A percentile compares a stretch with the other conserved stretches of the same genome.
phyloP scores from a whole-genome alignment of 2,329 filamentous ascomycete genomes.

The Mycosphaerella sp. region DNA sequence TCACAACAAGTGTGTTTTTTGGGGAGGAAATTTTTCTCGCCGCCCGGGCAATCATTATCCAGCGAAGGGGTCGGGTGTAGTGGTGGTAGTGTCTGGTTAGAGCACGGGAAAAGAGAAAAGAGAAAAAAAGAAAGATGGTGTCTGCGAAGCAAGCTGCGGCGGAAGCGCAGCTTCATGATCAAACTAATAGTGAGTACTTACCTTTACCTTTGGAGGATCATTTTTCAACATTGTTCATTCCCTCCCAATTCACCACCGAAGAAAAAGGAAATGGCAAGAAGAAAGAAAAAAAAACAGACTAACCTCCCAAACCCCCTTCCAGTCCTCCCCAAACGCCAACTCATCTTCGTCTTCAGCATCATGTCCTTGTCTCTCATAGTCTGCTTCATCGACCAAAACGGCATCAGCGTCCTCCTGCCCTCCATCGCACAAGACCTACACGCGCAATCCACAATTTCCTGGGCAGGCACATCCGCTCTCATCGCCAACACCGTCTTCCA shows the following conservation, averaged over 20 bases:
- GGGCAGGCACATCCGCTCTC: constrained; percentile 49
- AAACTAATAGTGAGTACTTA: constrained; percentile 40
- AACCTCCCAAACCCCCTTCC: too few relatives aligned
- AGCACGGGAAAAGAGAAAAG: not conserved
- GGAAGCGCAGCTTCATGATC: constrained; percentile 46
- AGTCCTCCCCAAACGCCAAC: constrained; percentile 46
- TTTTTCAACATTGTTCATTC: too few relatives aligned
- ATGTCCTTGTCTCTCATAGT: constrained; percentile 11
- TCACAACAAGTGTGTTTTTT: too few relatives aligned
- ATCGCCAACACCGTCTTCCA: constrained; percentile 58
- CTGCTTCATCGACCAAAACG: constrained; percentile 50
- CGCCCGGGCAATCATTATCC: too few relatives aligned
- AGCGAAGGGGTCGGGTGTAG: too few relatives aligned
- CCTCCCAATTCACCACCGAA: too few relatives aligned
- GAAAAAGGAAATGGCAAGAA: too few relatives aligned
- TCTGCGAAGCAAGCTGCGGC: constrained; percentile 23
- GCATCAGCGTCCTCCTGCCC: constrained; percentile 42
- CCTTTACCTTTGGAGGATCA: too few relatives aligned
- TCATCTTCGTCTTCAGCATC: constrained; percentile 45
- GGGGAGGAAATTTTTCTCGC: too few relatives aligned
- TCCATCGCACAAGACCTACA: constrained; percentile 35
- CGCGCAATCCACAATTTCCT: constrained; percentile 46
- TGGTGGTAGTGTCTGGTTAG: too few relatives aligned
- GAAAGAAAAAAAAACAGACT: too few relatives aligned
- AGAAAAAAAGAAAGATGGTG: not conserved